Evolutionary conservation across 768 basidiomycete genomes (phyloP).

Genomic region (Sporobolomyces pararoseus): DNA sequence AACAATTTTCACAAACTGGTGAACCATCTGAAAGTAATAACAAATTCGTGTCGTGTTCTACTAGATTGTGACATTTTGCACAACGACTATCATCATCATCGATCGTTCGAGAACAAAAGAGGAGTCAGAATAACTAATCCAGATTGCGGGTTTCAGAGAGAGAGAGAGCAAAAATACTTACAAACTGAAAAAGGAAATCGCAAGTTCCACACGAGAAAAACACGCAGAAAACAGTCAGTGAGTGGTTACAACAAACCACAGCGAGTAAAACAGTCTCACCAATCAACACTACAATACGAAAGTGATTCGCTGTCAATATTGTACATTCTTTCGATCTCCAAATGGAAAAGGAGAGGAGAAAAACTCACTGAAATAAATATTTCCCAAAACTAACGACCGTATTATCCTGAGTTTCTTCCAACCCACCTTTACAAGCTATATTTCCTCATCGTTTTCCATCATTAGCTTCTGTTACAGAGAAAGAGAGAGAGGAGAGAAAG

Average conservation of each 20-base stretch:
- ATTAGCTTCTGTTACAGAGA: not conserved
- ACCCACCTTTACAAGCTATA: slow-evolving; percentile 28
- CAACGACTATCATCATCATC: slow-evolving; percentile 58
- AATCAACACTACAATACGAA: slow-evolving; percentile 1
- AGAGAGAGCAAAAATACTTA: no score
- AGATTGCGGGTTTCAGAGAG: no score
- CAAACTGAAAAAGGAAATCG: not conserved
- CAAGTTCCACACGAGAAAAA: not conserved
- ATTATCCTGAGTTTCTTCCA: slow-evolving; percentile 37
- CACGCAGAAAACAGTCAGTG: not conserved
- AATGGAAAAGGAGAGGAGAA: not conserved
- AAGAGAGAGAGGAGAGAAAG: not conserved
- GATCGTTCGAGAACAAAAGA: no score
- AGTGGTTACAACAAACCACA: no score
- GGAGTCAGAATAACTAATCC: no score
- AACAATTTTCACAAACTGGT: slow-evolving; percentile 91
- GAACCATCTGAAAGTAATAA: slow-evolving; percentile 92
- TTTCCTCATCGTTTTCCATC: no score
- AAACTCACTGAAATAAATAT: slow-evolving; percentile 34
- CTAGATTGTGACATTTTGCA: slow-evolving; percentile 86
- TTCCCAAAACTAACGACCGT: slow-evolving; percentile 38
- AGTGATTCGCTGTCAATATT: not conserved
- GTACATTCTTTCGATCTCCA: not conserved
- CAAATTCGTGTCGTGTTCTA: slow-evolving; percentile 94
- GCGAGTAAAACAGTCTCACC: not conserved